Evolutionary conservation across 495 filamentous ascomycete genomes (phyloP).

Genomic region (Aspergillus affinis): DNA sequence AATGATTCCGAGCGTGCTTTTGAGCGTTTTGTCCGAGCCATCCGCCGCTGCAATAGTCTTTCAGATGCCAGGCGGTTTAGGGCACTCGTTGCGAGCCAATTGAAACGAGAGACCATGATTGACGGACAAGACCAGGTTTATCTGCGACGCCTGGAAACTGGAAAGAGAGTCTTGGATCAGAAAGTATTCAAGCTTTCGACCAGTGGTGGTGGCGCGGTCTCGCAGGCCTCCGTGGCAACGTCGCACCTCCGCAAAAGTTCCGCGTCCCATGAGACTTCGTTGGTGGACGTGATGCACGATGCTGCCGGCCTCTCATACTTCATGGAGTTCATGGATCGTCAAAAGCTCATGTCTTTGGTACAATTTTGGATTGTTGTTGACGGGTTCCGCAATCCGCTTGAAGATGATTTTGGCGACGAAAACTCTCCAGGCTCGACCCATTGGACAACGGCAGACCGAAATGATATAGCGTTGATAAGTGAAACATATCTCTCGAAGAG

Average conservation of each 20-base stretch:
- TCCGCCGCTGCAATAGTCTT: slow-evolving; percentile 85
- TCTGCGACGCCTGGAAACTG: slow-evolving; percentile 83
- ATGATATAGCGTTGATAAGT: slow-evolving; percentile 84
- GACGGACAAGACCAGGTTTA: slow-evolving; percentile 82
- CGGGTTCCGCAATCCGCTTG: slow-evolving; percentile 92
- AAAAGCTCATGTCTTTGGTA: slow-evolving; percentile 79
- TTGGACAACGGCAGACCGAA: slow-evolving; percentile 84
- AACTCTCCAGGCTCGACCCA: slow-evolving; percentile 58
- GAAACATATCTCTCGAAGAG: slow-evolving; percentile 81
- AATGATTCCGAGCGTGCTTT: slow-evolving; percentile 86
- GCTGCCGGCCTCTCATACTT: slow-evolving; percentile 92
- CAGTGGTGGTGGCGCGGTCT: slow-evolving; percentile 49
- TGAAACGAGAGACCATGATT: slow-evolving; percentile 79
- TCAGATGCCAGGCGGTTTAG: slow-evolving; percentile 90
- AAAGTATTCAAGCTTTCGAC: slow-evolving; percentile 80
- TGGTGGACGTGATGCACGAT: slow-evolving; percentile 82
- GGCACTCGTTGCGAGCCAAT: slow-evolving; percentile 87
- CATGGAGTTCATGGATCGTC: slow-evolving; percentile 99
- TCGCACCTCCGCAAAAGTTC: slow-evolving; percentile 43
- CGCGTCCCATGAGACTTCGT: slow-evolving; percentile 64
- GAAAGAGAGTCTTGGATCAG: slow-evolving; percentile 86
- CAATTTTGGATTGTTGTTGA: slow-evolving; percentile 99
- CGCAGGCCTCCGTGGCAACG: slow-evolving; percentile 34
- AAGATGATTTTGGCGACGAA: slow-evolving; percentile 78
- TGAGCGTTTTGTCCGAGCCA: slow-evolving; percentile 89